Percentiles rank a stretch among this genome's conserved stretches.
These are phyloP conservation scores for Rutstroemia sp. DNA, from an alignment of 2,329 filamentous ascomycete genomes.

Conservation along the genomic window DNA sequence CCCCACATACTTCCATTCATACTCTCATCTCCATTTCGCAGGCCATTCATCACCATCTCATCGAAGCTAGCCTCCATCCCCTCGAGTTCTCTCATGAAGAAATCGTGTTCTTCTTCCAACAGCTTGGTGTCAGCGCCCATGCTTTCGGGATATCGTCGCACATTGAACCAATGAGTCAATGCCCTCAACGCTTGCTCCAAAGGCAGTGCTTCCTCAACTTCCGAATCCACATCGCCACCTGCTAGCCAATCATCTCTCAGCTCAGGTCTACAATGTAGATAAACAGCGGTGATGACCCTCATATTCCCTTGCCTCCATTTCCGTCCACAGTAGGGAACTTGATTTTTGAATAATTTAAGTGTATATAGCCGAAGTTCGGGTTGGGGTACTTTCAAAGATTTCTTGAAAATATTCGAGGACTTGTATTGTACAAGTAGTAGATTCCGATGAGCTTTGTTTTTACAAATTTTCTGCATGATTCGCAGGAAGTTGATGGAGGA, in stretches of 20 bases:
- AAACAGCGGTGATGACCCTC: conserved; percentile 96
- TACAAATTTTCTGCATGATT: conserved; percentile 95
- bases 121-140: conserved; percentile 51
- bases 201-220: conserved; percentile 87
- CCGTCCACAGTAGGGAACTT: conserved; percentile 94
- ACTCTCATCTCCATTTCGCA: conserved; percentile 17
- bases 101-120: conserved; percentile 67
- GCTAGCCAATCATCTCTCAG: conserved; percentile 92
- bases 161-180: conserved; percentile 90
- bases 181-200: conserved; percentile 85
- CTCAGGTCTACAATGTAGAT: conserved; percentile 87
- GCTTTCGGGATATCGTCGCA: conserved; percentile 71
- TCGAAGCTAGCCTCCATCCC: conserved; percentile 48
- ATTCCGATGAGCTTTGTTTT: conserved; percentile 90
- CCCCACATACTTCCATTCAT: conserved; percentile 6
- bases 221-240: conserved; percentile 83
- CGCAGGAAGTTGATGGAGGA: conserved; percentile 91
- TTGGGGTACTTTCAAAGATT: conserved; percentile 85
- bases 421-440: conserved; percentile 94
- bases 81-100: conserved; percentile 71
- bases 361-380: conserved; percentile 84
- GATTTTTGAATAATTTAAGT: conserved; percentile 95
- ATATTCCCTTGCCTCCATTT: conserved; percentile 99
- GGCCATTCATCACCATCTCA: conserved; percentile 23
- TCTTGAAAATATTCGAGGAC: conserved; percentile 83